These are phyloP conservation scores for Brassica balearica DNA, from an alignment of 441 rosid genomes.

Conservation along the genomic window DNA sequence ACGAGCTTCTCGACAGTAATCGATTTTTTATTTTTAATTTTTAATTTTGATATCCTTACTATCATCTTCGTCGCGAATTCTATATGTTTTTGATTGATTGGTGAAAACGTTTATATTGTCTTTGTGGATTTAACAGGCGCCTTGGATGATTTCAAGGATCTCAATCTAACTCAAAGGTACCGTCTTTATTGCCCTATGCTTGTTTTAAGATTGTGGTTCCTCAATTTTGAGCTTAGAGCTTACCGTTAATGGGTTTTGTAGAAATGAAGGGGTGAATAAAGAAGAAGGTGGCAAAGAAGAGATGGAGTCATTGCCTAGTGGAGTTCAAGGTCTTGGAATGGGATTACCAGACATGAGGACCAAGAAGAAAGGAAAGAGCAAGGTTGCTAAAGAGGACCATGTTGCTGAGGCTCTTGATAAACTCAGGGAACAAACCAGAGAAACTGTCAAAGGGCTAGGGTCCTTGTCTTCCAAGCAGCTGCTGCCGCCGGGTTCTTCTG, in stretches of 20 bases:
- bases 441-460: constrained; percentile 84
- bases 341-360: constrained; percentile 86
- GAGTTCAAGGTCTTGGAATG: constrained; percentile 84
- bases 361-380: constrained; percentile 83
- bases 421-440: constrained; percentile 87
- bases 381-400: constrained; percentile 70
- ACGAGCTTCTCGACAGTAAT: constrained; percentile 91
- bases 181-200: neutral
- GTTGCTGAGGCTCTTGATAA: constrained; percentile 85
- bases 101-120: neutral
- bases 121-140: constrained; percentile 67
- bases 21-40: neutral
- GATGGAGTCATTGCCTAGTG: constrained; percentile 60
- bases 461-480: constrained; percentile 54
- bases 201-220: neutral
- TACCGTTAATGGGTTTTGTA: constrained; percentile 40
- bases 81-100: neutral
- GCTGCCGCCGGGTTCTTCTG: constrained; percentile 31
- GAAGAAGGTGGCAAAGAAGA: constrained; percentile 47
- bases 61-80: neutral
- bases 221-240: neutral
- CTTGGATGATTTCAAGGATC: constrained; percentile 92
- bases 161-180: constrained; percentile 72
- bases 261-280: constrained; percentile 45
- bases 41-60: neutral